A percentile compares a stretch with the other conserved stretches of the same genome.
Evolutionary conservation across 768 basidiomycete genomes (phyloP).

Genomic region (Rhodotorula babjevae): DNA sequence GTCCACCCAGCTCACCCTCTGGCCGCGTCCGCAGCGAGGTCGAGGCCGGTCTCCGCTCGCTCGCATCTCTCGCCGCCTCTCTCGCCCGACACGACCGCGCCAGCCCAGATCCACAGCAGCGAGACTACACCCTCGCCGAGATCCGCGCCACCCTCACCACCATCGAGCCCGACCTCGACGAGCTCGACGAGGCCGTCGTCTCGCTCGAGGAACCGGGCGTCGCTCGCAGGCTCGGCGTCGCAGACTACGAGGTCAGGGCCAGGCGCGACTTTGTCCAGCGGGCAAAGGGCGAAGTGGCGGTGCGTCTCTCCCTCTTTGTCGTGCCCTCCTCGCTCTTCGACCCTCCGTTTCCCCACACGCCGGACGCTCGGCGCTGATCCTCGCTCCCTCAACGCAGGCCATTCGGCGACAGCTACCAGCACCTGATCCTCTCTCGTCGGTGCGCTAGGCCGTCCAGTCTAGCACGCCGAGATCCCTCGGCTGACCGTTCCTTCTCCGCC

Average conservation of each 20-base stretch:
- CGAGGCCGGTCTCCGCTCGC: slow-evolving; percentile 65
- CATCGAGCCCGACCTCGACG: slow-evolving; percentile 81
- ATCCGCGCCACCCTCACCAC: slow-evolving; percentile 69
- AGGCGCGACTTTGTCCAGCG: slow-evolving; percentile 70
- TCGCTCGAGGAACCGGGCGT: slow-evolving; percentile 83
- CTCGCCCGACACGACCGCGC: slow-evolving; percentile 72
- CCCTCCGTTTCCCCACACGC: neutral
- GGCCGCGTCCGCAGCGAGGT: slow-evolving; percentile 61
- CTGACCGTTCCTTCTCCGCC: too few species aligned
- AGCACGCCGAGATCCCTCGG: too few species aligned
- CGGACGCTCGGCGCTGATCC: neutral
- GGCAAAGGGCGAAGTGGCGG: slow-evolving; percentile 72
- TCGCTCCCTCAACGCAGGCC: neutral
- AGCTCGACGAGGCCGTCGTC: slow-evolving; percentile 88
- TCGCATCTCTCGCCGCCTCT: slow-evolving; percentile 66
- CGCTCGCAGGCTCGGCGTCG: slow-evolving; percentile 68
- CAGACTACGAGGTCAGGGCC: slow-evolving; percentile 67
- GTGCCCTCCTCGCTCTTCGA: too few species aligned
- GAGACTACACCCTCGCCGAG: slow-evolving; percentile 50
- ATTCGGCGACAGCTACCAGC: neutral
- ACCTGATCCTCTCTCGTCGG: neutral
- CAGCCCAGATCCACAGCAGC: slow-evolving; percentile 18
- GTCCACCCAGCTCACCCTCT: neutral
- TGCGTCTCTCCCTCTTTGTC: slow-evolving; percentile 49
- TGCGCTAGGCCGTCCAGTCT: neutral